Percentiles rank a stretch among this genome's conserved stretches.
phyloP scores from a whole-genome alignment of 805 yeast genomes.

The Ogataea corticis region DNA sequence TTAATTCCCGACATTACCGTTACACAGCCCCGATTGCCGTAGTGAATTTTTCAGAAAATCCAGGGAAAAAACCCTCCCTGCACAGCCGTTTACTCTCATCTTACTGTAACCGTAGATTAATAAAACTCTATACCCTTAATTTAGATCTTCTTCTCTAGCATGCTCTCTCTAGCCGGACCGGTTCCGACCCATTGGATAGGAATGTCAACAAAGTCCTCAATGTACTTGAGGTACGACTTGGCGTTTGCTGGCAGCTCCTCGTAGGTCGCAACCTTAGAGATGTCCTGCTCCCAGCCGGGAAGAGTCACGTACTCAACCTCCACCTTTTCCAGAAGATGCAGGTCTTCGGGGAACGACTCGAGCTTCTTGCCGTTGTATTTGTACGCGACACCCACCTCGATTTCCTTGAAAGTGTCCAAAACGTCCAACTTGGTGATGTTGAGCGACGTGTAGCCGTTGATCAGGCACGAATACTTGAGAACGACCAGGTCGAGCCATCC shows the following conservation, averaged over 20 bases:
- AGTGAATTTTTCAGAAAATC: too few relatives aligned
- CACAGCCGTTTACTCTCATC: too few relatives aligned
- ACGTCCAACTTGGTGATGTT: constrained; percentile 97
- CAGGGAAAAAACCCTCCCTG: too few relatives aligned
- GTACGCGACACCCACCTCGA: constrained; percentile 86
- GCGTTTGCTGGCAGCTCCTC: constrained; percentile 88
- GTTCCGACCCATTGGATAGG: constrained; percentile 98
- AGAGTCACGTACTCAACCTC: constrained; percentile 89
- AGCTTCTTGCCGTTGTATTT: constrained; percentile 73
- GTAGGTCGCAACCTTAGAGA: constrained; percentile 66
- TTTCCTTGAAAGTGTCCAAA: constrained; percentile 84
- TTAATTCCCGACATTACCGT: too few relatives aligned
- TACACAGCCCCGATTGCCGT: too few relatives aligned
- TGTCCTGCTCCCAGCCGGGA: constrained; percentile 93
- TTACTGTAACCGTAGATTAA: not conserved
- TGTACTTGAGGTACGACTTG: constrained; percentile 75
- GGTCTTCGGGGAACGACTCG: constrained; percentile 89
- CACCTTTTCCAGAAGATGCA: constrained; percentile 76
- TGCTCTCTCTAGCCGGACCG: constrained; percentile 94
- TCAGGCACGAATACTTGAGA: constrained; percentile 82
- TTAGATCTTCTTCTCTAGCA: constrained; percentile 58
- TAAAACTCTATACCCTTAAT: not conserved
- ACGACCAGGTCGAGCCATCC: constrained; percentile 99
- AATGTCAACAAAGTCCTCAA: constrained; percentile 80
- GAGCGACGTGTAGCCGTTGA: constrained; percentile 92